A percentile compares a stretch with the other conserved stretches of the same genome.
phyloP scores from a whole-genome alignment of 2,329 filamentous ascomycete species.

The Escovopsis sp. region DNA sequence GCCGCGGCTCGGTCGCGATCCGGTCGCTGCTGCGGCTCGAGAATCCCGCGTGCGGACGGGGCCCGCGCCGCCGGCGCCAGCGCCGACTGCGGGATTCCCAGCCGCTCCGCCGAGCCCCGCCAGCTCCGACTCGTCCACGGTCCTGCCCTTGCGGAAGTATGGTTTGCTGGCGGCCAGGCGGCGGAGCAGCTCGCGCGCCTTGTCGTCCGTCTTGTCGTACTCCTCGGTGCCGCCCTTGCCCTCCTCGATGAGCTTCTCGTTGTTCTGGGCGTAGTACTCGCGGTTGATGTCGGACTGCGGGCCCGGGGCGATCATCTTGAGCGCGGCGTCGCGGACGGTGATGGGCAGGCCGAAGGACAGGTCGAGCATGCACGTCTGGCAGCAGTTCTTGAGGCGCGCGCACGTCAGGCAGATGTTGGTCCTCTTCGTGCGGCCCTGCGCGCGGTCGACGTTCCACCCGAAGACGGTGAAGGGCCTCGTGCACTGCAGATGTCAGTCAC shows the following conservation, averaged over 20 bases:
- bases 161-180: constrained; percentile 83
- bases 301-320: constrained; percentile 95
- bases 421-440: constrained; percentile 71
- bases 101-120: constrained; percentile 20
- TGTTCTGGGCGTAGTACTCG: constrained; percentile 95
- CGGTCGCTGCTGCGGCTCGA: constrained; percentile 32
- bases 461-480: constrained; percentile 94
- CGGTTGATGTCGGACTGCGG: constrained; percentile 86
- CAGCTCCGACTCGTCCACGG: constrained; percentile 44
- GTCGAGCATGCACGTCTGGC: constrained; percentile 97
- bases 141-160: constrained; percentile 78
- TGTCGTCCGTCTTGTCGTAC: constrained; percentile 95
- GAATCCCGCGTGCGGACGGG: constrained; percentile 65
- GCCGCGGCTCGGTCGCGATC: constrained; percentile 24
- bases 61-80: constrained; percentile 50
- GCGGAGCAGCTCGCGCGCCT: constrained; percentile 74
- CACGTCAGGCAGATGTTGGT: constrained; percentile 95
- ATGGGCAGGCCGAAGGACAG: constrained; percentile 90
- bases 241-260: constrained; percentile 89
- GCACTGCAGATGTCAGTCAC: too few species aligned
- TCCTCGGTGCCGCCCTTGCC: constrained; percentile 72
- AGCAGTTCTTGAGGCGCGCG: constrained; percentile 95
- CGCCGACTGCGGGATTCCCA: constrained; percentile 35
- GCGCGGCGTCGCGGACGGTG: constrained; percentile 81
- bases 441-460: constrained; percentile 84